Conservation (phyloP, 345 rosid species). For the Gossypium australe region DNA sequence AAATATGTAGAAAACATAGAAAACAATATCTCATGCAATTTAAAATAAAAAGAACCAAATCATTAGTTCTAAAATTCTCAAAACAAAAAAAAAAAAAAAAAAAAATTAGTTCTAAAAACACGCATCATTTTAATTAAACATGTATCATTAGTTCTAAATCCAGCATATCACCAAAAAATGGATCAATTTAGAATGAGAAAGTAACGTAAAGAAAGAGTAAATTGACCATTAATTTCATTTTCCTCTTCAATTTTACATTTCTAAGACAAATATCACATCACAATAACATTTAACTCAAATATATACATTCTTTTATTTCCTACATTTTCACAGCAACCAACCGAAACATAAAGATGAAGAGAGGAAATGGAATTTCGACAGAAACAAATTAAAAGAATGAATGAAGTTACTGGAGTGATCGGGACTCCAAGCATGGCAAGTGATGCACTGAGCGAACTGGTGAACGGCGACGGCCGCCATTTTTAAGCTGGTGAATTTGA, state of each 20-base stretch:
- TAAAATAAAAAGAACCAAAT: not conserved
- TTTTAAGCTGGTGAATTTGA: not conserved
- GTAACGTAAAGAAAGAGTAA: not conserved
- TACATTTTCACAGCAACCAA: not conserved
- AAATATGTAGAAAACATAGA: not conserved
- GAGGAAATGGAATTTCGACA: not conserved
- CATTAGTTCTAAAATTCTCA: not conserved
- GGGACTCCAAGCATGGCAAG: slow-evolving; percentile 98
- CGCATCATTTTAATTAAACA: too few species aligned
- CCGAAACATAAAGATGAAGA: not conserved
- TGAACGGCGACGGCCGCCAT: slow-evolving; percentile 78
- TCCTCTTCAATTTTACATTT: not conserved
- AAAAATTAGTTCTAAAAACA: not conserved
- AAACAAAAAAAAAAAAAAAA: not conserved
- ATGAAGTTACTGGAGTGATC: slow-evolving; percentile 61
- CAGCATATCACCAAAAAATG: not conserved
- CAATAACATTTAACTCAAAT: not conserved
- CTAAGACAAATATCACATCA: not conserved
- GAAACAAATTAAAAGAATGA: not conserved
- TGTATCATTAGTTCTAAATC: not conserved
- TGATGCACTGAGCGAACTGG: slow-evolving; percentile 80
- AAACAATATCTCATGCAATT: not conserved
- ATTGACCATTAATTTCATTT: not conserved
- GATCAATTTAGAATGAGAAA: not conserved
- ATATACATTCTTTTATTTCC: not conserved